Percentiles rank a stretch among this genome's conserved stretches.
These are phyloP conservation scores for Grigorovia jiainica DNA, from an alignment of 805 yeast genomes.

Conservation along the genomic window DNA sequence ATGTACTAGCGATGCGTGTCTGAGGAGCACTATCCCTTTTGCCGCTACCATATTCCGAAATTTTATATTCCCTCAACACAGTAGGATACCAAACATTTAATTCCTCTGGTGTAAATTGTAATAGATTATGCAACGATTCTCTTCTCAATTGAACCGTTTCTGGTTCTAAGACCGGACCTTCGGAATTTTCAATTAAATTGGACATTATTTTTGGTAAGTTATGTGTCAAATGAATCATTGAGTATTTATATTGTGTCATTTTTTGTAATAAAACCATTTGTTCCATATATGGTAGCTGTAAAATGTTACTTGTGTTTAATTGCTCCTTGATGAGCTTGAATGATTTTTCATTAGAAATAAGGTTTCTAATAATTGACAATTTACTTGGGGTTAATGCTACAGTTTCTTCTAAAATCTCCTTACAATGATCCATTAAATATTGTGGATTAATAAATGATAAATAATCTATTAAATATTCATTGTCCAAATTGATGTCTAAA, in stretches of 20 bases:
- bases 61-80: conserved; percentile 12
- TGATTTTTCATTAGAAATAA: conserved; percentile 11
- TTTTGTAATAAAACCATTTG: conserved; percentile 24
- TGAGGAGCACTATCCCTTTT: neutral
- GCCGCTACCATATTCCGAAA: neutral
- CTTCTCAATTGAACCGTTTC: conserved; percentile 19
- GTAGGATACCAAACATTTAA: conserved; percentile 21
- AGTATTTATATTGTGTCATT: conserved; percentile 15
- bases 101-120: conserved; percentile 9
- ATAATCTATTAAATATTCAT: conserved; percentile 15
- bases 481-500: conserved; percentile 11
- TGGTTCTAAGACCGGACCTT: conserved; percentile 16
- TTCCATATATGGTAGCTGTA: conserved; percentile 24
- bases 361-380: conserved; percentile 18
- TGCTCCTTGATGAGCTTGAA: conserved; percentile 15
- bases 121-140: conserved; percentile 16
- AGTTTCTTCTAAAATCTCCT: conserved; percentile 7
- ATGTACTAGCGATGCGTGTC: conserved; percentile 9
- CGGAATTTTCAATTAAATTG: conserved; percentile 12
- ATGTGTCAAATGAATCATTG: conserved; percentile 11
- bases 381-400: conserved; percentile 14
- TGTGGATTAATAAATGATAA: conserved; percentile 24
- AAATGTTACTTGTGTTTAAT: conserved; percentile 12
- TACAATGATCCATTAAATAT: conserved; percentile 14
- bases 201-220: conserved; percentile 21